Conservation (phyloP, 2,329 filamentous ascomycete genomes). For the Sphaerulina musiva region DNA sequence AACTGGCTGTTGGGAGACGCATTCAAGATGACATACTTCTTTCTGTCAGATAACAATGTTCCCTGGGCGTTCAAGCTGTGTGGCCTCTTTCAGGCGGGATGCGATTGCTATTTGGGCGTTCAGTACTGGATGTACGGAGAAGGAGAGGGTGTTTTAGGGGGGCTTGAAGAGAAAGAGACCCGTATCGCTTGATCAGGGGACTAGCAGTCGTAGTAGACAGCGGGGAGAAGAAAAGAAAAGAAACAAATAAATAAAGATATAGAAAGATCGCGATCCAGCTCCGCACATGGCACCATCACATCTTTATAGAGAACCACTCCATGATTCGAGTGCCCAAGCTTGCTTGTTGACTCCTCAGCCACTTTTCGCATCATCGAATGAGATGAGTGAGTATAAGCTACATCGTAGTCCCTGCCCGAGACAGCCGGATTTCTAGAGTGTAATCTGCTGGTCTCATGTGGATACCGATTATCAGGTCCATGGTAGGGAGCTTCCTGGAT, state of each 20-base stretch:
- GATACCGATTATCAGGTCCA: background rate
- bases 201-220: background rate
- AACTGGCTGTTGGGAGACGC: slow-evolving; percentile 75
- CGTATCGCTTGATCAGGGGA: slow-evolving; percentile 22
- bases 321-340: background rate
- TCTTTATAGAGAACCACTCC: background rate
- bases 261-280: background rate
- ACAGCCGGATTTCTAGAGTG: background rate
- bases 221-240: background rate
- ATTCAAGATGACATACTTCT: slow-evolving; percentile 75
- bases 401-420: background rate
- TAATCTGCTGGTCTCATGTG: background rate
- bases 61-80: slow-evolving; percentile 76
- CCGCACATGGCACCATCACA: background rate
- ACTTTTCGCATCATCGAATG: background rate
- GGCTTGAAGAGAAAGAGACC: slow-evolving; percentile 23
- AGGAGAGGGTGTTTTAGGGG: slow-evolving; percentile 32
- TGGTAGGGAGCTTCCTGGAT: too few species aligned
- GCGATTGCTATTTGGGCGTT: slow-evolving; percentile 66
- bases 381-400: background rate
- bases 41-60: slow-evolving; percentile 64
- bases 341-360: background rate
- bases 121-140: slow-evolving; percentile 68
- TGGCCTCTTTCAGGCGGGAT: slow-evolving; percentile 71
- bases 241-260: background rate